Evolutionary conservation across 1,284 basidiomycete species (phyloP).

Genomic region (Lentinula novae-zelandiae): DNA sequence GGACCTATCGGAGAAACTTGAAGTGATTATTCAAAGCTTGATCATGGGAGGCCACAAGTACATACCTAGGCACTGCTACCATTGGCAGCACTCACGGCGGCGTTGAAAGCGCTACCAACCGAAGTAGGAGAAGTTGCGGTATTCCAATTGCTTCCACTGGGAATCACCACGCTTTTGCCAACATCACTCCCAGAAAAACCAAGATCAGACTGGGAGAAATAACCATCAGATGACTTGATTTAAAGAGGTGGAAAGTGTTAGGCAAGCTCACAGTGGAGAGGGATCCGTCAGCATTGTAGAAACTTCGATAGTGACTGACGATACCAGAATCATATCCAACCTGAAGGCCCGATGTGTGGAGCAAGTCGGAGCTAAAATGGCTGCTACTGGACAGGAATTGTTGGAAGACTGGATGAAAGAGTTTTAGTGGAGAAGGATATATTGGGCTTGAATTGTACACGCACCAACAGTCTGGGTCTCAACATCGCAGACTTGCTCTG

Average conservation of each 20-base stretch:
- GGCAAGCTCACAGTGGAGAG: constrained; percentile 10
- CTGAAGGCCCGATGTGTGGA: constrained; percentile 22
- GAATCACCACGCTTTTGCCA: constrained; percentile 15
- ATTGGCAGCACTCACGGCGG: constrained; percentile 10
- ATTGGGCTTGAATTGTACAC: neutral
- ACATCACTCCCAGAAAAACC: constrained; percentile 16
- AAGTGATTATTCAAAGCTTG: neutral
- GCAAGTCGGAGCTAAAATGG: constrained; percentile 25
- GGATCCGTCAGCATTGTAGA: constrained; percentile 18
- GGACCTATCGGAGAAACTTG: neutral
- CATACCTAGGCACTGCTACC: neutral
- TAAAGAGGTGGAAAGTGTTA: neutral
- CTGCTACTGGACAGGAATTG: constrained; percentile 13
- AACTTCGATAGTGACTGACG: constrained; percentile 14
- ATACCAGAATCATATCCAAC: constrained; percentile 22
- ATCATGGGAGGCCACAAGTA: neutral
- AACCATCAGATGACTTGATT: neutral
- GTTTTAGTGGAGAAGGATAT: neutral
- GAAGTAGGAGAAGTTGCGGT: constrained; percentile 12
- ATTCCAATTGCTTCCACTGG: constrained; percentile 18
- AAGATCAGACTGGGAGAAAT: constrained; percentile 3
- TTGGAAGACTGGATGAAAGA: neutral
- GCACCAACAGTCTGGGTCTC: constrained; percentile 28
- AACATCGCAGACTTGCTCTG: constrained; percentile 28
- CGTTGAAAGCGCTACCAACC: constrained; percentile 12